Percentiles rank a stretch among this genome's conserved stretches.
phyloP scores from a whole-genome alignment of 257 asterid species.

The Scutellaria minor region DNA sequence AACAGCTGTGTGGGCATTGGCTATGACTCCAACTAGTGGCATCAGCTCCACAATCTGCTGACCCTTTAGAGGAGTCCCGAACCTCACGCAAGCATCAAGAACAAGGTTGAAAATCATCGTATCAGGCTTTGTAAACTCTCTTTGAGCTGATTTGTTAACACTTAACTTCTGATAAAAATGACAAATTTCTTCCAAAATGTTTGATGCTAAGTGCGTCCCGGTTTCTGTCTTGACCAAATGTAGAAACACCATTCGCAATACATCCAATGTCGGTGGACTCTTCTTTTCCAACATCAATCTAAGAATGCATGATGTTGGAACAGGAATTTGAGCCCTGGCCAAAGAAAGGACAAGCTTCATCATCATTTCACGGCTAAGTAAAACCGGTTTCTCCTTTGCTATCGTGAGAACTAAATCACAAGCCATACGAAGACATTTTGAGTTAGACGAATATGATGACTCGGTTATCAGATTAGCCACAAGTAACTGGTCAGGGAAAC shows the following conservation, averaged over 20 bases:
- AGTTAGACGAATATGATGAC: conserved; percentile 65
- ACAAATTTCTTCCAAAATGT: conserved; percentile 68
- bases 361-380: conserved; percentile 52
- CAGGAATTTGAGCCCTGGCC: conserved; percentile 78
- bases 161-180: conserved; percentile 36
- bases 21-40: conserved; percentile 67
- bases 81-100: conserved; percentile 79
- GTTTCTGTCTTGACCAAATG: conserved; percentile 77
- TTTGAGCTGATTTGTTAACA: conserved; percentile 43
- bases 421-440: conserved; percentile 67
- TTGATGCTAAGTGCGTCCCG: conserved; percentile 67
- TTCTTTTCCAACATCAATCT: conserved; percentile 63
- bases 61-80: conserved; percentile 65
- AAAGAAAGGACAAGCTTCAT: conserved; percentile 70
- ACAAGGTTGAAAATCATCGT: conserved; percentile 70
- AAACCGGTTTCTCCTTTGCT: conserved; percentile 55
- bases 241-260: conserved; percentile 52
- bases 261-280: conserved; percentile 54
- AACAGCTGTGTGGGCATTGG: conserved; percentile 72
- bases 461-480: conserved; percentile 57
- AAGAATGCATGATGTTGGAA: conserved; percentile 55
- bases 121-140: conserved; percentile 54
- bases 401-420: conserved; percentile 55
- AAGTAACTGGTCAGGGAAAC: conserved; percentile 61
- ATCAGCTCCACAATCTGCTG: conserved; percentile 74